These are phyloP conservation scores for Fusarium humuli DNA, from an alignment of 2,329 filamentous ascomycete species.

Conservation along the genomic window DNA sequence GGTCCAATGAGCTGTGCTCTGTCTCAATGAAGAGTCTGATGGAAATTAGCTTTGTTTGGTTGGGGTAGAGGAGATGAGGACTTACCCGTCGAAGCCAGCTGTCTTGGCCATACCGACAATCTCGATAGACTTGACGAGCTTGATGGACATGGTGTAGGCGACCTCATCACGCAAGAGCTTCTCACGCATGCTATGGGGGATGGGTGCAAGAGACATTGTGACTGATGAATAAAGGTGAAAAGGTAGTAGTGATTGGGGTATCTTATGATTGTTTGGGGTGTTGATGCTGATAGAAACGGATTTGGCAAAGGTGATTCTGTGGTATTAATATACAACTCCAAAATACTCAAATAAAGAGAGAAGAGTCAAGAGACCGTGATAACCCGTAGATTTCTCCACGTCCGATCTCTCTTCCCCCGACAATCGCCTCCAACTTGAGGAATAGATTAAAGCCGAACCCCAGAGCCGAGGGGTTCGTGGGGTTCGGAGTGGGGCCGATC, in stretches of 20 bases:
- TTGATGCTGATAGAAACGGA: not conserved
- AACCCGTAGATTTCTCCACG: not conserved
- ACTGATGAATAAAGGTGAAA: fast-evolving
- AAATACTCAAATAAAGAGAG: not conserved
- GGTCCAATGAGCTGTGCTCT: conserved; percentile 52
- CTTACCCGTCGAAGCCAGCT: conserved; percentile 48
- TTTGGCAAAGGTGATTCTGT: conserved; percentile 1
- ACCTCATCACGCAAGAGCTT: conserved; percentile 42
- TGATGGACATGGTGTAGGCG: conserved; percentile 48
- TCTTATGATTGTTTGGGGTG: not conserved
- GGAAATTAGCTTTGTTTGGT: not conserved
- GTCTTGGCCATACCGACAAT: conserved; percentile 52
- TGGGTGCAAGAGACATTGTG: conserved; percentile 34
- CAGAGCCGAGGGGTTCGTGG: conserved; percentile 4
- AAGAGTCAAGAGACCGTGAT: not conserved
- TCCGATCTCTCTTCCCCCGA: not conserved
- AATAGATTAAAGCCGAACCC: not conserved
- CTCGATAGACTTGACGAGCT: conserved; percentile 47
- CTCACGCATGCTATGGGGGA: conserved; percentile 45
- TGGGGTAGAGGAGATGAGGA: not conserved
- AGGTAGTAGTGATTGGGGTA: too few relatives aligned
- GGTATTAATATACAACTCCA: conserved; percentile 18
- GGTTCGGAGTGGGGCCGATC: conserved; percentile 25
- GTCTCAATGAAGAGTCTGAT: conserved; percentile 52
- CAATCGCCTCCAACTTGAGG: not conserved